Base-by-base conservation (phyloP, 768 basidiomycete species). In the Mycena venus region DNA sequence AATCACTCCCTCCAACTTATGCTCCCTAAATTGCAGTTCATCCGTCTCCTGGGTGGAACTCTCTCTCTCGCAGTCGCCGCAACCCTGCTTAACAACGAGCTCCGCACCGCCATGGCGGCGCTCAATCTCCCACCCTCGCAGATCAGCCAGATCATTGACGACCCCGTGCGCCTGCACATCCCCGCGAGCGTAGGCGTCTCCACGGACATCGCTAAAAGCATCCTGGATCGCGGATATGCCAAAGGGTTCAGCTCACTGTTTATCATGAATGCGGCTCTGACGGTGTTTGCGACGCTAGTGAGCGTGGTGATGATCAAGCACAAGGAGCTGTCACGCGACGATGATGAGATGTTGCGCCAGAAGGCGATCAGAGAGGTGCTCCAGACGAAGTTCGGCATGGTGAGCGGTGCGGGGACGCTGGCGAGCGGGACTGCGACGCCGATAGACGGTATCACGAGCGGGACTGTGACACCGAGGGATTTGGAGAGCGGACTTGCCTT, bases 1-100 rank as follows among this genome's bases (percentile, higher is more conserved):
- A 9, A 66, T 23, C 27, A 21, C 25, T 64, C 21, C 76, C 15
- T 68, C 14, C 14, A 14, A 44, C 59, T 9, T 62, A 36, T 25
- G 12, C 1, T 15, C 60, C n/a, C n/a, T n/a, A n/a, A 29, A 70
- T 29, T 68, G 1, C 63, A 92, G 91, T 94, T 95, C 75, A 85
- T 94, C 60, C 88, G 94, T 19, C 83, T 91, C 67, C 84, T 95
- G 4, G 94, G 94, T n/a, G 94, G 94, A 21, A 92, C 94, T 0
- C 78, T 96, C 3, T 86, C 90, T 4, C 86, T 95, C 1, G 91
- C 93, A 1, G 84, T 93, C 32, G 91, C 89, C 5, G 87, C 89
- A 0, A 89, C 92, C 2, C 83, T 94, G 55, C 88, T 93, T 86
- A 91, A 91, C 78, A 90, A 91, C 76, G 84, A 87, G 12, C 83